phyloP scores from a whole-genome alignment of 208 protist genomes.

The Leishmania amazonensis region DNA sequence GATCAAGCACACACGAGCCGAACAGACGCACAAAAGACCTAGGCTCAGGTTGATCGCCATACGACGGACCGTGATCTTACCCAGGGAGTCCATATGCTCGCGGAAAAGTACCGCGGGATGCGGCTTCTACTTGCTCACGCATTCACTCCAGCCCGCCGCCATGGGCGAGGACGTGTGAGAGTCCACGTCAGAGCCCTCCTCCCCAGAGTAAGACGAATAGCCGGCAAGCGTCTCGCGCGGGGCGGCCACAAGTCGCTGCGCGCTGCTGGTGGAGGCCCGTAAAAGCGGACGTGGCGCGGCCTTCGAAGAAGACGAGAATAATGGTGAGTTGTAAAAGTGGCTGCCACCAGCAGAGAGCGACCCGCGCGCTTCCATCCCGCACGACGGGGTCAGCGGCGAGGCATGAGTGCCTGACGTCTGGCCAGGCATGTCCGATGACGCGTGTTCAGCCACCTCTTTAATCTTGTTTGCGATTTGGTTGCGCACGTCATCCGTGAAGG shows the following conservation, averaged over 20 bases:
- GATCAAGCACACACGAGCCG: not conserved
- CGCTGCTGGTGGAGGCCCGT: constrained; percentile 24
- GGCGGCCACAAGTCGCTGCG: constrained; percentile 16
- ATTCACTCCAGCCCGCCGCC: not conserved
- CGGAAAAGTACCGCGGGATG: not conserved
- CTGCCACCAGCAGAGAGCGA: constrained; percentile 3
- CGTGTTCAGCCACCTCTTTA: constrained; percentile 52
- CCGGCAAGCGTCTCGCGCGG: constrained; percentile 10
- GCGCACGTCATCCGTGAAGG: constrained; percentile 73
- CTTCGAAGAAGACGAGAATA: constrained; percentile 20
- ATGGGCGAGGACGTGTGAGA: constrained; percentile 15
- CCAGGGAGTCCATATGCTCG: not conserved
- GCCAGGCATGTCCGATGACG: constrained; percentile 6
- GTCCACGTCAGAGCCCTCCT: constrained; percentile 17
- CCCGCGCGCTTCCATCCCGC: constrained; percentile 7
- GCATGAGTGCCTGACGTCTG: constrained; percentile 7
- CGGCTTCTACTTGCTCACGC: not conserved
- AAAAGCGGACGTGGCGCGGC: constrained; percentile 18
- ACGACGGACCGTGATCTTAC: not conserved
- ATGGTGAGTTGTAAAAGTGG: constrained; percentile 39
- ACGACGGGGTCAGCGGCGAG: constrained; percentile 2
- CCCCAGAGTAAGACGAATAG: constrained; percentile 16
- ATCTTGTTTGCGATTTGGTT: constrained; percentile 65
- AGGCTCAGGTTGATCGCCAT: not conserved
- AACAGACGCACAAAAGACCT: not conserved